Base-by-base conservation (phyloP, 306 rosid species). In the Ochetophila trinervis region DNA sequence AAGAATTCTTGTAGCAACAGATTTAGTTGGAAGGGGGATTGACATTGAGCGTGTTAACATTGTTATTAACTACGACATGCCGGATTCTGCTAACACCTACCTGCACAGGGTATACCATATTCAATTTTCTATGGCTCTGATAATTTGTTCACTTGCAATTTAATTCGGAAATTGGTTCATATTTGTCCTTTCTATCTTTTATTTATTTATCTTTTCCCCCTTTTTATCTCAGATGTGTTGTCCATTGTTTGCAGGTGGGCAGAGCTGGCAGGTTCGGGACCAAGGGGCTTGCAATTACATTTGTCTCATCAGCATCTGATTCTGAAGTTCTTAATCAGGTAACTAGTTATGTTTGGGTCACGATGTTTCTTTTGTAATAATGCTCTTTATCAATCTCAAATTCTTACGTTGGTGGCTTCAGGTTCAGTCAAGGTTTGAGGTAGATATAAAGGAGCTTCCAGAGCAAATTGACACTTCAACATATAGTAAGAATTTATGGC, bases 231-330 rank as follows among this genome's bases (percentile, higher is more conserved):
- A 40, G 10, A 12, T 40, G 45, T 40, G 10, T 37, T 40, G 8
- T 49, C 19, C 49, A 37, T 53, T 14, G 34, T 42, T 61, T 34
- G 40, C 68, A 87, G 95, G 95, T 87, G 54, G 95, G 95, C 20
- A 83, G 90, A 67, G 95, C 95, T 74, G 95, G 95, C 56, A 74
- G 95, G 71, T 87, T 87, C 66, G 95, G 95, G 23, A 87, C 95
- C 68, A 87, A 87, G 67, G 95, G 95, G 52, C 85, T 87, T 66
- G 95, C 95, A 47, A 85, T 87, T 70, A 87, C 95, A 30, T 87
- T 87, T 64, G 90, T 87, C 60, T 87, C 95, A 2, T 87, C 86
- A 48, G 79, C 95, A 53, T 54, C 88, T 18, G 95, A 87, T 57
- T 84, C 83, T 5, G 90, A 87, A 44, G 88, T 87, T 78, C 95